Conservation (phyloP, 495 filamentous ascomycete species). For the Lophiotrema nucula region DNA sequence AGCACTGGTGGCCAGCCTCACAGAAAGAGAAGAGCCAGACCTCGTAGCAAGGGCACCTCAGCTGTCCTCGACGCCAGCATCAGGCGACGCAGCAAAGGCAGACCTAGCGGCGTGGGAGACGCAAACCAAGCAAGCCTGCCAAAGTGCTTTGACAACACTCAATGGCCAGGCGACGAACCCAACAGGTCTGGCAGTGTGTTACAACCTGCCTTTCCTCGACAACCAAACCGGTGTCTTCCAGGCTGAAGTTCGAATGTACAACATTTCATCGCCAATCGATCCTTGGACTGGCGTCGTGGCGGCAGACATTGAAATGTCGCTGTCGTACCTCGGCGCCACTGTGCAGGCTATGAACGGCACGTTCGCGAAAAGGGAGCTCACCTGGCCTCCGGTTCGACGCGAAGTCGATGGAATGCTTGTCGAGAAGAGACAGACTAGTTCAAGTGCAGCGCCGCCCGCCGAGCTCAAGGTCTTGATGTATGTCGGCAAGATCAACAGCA, state of each 20-base stretch:
- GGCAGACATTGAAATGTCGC: slow-evolving; percentile 55
- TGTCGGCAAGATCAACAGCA: slow-evolving; percentile 37
- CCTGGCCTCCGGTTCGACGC: slow-evolving; percentile 28
- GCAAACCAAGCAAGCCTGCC: slow-evolving; percentile 54
- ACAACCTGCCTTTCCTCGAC: slow-evolving; percentile 66
- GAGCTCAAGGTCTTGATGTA: slow-evolving; percentile 35
- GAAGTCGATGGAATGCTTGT: slow-evolving; percentile 16
- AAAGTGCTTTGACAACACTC: slow-evolving; percentile 47
- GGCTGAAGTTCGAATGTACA: slow-evolving; percentile 69
- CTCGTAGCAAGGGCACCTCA: slow-evolving; percentile 1
- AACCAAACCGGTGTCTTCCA: slow-evolving; percentile 63
- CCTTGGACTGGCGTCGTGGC: slow-evolving; percentile 57
- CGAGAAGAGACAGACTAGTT: slow-evolving; percentile 12
- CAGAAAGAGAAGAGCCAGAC: slow-evolving; percentile 18
- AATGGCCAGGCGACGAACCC: slow-evolving; percentile 56
- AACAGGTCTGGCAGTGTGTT: slow-evolving; percentile 74
- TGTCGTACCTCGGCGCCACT: slow-evolving; percentile 60
- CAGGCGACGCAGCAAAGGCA: slow-evolving; percentile 26
- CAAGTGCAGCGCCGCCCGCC: neutral
- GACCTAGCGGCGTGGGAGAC: slow-evolving; percentile 48
- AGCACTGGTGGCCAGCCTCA: slow-evolving; percentile 23
- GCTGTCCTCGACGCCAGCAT: slow-evolving; percentile 24
- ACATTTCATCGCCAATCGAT: slow-evolving; percentile 55
- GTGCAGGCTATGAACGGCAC: slow-evolving; percentile 41
- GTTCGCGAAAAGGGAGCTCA: slow-evolving; percentile 18